Percentiles rank a stretch among this genome's conserved stretches.
phyloP scores from a whole-genome alignment of 2,329 filamentous ascomycete species.

The Fusarium avenaceum region DNA sequence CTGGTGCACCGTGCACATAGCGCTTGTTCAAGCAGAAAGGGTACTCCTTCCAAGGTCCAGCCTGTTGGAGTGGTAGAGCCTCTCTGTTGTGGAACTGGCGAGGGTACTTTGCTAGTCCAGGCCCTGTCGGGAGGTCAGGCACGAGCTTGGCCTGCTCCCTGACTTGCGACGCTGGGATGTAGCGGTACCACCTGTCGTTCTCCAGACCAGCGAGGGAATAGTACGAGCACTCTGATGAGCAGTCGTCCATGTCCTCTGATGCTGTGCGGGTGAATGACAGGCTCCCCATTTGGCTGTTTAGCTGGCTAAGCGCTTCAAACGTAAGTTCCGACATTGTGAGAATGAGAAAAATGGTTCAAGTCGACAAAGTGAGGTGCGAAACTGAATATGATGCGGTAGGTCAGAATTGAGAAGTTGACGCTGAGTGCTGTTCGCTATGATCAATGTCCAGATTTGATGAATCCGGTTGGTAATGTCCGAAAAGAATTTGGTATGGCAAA shows the following conservation, averaged over 20 bases:
- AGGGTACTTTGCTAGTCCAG: conserved; percentile 1
- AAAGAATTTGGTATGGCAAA: no score
- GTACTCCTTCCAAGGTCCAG: conserved; percentile 24
- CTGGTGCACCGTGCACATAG: conserved; percentile 10
- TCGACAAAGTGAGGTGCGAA: no score
- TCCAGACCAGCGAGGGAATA: conserved; percentile 13
- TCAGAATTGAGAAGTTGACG: no score
- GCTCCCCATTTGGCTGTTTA: background rate
- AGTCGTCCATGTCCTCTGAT: background rate
- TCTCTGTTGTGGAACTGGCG: conserved; percentile 19
- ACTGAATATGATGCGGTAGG: no score
- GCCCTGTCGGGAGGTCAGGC: background rate
- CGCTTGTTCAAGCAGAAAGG: conserved; percentile 23
- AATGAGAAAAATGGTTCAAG: no score
- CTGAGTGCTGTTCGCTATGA: no score
- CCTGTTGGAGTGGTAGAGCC: background rate
- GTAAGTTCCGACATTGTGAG: conserved; percentile 12
- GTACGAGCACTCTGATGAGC: conserved; percentile 22
- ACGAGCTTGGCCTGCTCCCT: conserved; percentile 21
- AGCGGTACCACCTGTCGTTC: conserved; percentile 15
- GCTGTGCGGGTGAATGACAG: background rate
- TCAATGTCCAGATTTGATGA: no score
- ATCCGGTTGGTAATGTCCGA: no score
- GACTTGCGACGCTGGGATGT: conserved; percentile 20
- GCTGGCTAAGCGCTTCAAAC: background rate